phyloP scores from a whole-genome alignment of 2,329 filamentous ascomycete species.

The Ceratocystis papillata region DNA sequence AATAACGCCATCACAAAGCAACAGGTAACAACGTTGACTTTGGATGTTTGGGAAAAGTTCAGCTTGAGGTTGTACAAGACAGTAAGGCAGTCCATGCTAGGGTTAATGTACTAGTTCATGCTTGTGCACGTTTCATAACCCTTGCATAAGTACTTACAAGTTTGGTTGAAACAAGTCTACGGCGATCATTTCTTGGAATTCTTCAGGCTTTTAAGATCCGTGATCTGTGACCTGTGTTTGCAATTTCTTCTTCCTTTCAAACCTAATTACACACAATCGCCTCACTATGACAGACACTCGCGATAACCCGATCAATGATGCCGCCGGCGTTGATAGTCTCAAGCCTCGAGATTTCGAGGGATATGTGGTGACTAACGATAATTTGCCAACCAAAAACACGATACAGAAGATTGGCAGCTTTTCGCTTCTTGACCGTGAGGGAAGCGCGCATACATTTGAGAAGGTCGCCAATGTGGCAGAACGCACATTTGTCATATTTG shows the following conservation, averaged over 20 bases:
- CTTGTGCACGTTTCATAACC: background rate
- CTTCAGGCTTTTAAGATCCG: background rate
- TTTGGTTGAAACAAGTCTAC: background rate
- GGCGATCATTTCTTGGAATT: background rate
- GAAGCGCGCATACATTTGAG: constrained; percentile 50
- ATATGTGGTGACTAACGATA: constrained; percentile 45
- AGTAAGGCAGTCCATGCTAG: background rate
- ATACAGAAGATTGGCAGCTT: constrained; percentile 45
- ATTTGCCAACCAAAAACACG: constrained; percentile 41
- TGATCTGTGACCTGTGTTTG: background rate
- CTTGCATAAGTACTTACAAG: background rate
- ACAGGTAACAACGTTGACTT: background rate
- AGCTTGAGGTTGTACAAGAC: background rate
- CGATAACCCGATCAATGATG: background rate
- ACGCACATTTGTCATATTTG: constrained; percentile 59
- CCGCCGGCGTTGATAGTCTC: constrained; percentile 31
- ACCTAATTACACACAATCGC: background rate
- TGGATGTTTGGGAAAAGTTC: background rate
- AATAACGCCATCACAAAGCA: background rate
- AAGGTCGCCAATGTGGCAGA: constrained; percentile 48
- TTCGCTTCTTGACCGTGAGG: constrained; percentile 50
- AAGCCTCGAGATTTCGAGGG: constrained; percentile 46
- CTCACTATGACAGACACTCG: background rate
- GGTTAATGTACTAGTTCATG: background rate
- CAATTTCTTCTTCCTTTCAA: background rate